Base-by-base conservation (phyloP, 2,329 filamentous ascomycete genomes). In the Bisporella sp. region DNA sequence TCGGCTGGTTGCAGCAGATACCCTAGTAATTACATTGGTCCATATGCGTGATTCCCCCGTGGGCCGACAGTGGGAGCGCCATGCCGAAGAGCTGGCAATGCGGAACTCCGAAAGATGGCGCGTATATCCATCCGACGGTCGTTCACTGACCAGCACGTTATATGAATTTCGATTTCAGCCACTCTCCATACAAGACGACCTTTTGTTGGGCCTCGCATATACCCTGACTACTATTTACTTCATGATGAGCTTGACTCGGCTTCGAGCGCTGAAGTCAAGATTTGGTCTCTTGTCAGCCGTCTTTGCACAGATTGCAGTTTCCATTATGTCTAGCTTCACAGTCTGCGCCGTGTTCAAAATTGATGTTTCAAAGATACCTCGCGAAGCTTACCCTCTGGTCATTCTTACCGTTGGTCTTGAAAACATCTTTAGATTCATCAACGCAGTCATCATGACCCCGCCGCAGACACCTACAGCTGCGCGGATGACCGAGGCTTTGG, bases 151-250 rank as follows among this genome's bases (percentile, higher is more conserved):
- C 30, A 84, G 76, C 57, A 79, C 82, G 49, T 72, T 89, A 1
- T 90, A 89, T 63, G 84, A 91, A 65, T 91, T 91, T 62, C 84
- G 85, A 53, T 89, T 89, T 62, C 81, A 81, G 31, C 87, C 87
- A 6, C 80, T 91, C 60, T 88, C 85, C 11, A 66, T 75, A 12
- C 73, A 76, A 51, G 87, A 91, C 63, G 78, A 81, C 46, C 60
- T 82, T 29, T 71, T 84, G 39, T 72, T 92, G 13, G 76, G 76
- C 2, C 63, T 82, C 6, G 85, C 84, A 1, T 91, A 92, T 63
- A 67, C 73, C 8, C 66, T 85, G 31, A 82, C 82, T 44, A 67
- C 78, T 1, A 52, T 79, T 5, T 90, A 90, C 63, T 82, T 90
- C 50, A 64, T 85, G 31, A 68, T 78, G 57, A 86, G 78, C 56